Percentiles rank a stretch among this genome's conserved stretches.
Conservation (phyloP, 306 rosid species). For the Prunus mume region DNA sequence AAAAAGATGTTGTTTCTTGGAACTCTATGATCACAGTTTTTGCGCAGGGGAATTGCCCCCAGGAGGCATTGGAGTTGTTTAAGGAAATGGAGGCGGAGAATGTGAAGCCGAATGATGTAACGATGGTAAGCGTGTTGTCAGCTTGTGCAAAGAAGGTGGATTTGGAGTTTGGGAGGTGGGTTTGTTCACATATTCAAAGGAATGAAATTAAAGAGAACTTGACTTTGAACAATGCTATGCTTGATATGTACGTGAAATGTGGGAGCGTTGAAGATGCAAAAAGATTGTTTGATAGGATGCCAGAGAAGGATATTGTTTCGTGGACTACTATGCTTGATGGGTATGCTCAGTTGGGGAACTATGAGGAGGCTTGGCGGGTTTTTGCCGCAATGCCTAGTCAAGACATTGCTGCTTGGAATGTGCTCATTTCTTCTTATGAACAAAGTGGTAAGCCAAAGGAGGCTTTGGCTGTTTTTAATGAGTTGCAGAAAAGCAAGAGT, state of each 20-base stretch:
- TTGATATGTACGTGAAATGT: constrained; percentile 64
- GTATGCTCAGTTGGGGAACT: constrained; percentile 48
- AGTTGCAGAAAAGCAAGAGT: constrained; percentile 44
- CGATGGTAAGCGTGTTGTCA: constrained; percentile 57
- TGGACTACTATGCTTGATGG: constrained; percentile 76
- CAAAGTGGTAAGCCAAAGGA: constrained; percentile 60
- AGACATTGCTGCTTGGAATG: constrained; percentile 64
- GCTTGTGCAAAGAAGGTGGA: constrained; percentile 56
- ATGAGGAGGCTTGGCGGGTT: constrained; percentile 36
- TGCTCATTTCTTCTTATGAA: constrained; percentile 54
- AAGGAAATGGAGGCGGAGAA: constrained; percentile 44
- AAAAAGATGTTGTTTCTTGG: constrained; percentile 61
- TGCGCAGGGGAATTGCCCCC: constrained; percentile 39
- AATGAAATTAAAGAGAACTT: constrained; percentile 37
- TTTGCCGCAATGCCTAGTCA: constrained; percentile 50
- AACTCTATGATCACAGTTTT: constrained; percentile 55
- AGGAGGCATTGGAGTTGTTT: constrained; percentile 47
- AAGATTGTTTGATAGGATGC: constrained; percentile 51
- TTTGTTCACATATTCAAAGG: constrained; percentile 47
- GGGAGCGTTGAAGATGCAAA: constrained; percentile 48
- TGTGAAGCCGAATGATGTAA: constrained; percentile 54
- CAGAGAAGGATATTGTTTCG: constrained; percentile 58
- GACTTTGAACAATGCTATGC: constrained; percentile 59
- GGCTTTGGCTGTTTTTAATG: constrained; percentile 53
- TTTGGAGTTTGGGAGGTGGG: constrained; percentile 63